These are phyloP conservation scores for Neurospora sp. DNA, from an alignment of 495 filamentous ascomycete genomes.

Conservation along the genomic window DNA sequence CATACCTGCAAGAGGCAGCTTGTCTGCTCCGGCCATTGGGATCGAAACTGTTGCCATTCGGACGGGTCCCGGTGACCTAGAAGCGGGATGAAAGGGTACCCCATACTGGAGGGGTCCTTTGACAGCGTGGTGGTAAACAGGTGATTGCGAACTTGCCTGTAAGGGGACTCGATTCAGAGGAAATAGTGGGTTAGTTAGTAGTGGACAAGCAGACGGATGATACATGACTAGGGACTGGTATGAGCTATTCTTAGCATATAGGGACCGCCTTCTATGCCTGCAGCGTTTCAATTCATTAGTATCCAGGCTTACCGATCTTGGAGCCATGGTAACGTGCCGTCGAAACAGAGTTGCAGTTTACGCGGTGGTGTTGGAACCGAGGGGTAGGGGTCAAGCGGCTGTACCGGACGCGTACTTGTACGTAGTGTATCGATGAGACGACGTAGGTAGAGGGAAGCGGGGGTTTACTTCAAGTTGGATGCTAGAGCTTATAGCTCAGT, in stretches of 20 bases:
- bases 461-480: not conserved
- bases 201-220: constrained; percentile 13
- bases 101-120: constrained; percentile 15
- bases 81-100: not conserved
- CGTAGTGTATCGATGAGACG: not conserved
- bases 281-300: constrained; percentile 29
- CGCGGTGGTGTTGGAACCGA: not conserved
- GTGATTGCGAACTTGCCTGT: constrained; percentile 5
- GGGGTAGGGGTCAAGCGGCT: constrained; percentile 3
- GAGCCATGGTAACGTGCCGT: constrained; percentile 30
- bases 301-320: constrained; percentile 29
- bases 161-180: constrained; percentile 7
- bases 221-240: constrained; percentile 17
- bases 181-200: constrained; percentile 6
- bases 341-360: constrained; percentile 27
- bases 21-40: not conserved
- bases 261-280: constrained; percentile 28
- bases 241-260: constrained; percentile 32
- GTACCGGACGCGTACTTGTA: not conserved
- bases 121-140: constrained; percentile 8
- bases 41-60: not conserved
- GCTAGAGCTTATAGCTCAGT: not conserved
- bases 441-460: not conserved
- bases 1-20: not conserved
- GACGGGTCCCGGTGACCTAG: not conserved